phyloP scores from a whole-genome alignment of 2,329 filamentous ascomycete species.

The Phoma sp. region DNA sequence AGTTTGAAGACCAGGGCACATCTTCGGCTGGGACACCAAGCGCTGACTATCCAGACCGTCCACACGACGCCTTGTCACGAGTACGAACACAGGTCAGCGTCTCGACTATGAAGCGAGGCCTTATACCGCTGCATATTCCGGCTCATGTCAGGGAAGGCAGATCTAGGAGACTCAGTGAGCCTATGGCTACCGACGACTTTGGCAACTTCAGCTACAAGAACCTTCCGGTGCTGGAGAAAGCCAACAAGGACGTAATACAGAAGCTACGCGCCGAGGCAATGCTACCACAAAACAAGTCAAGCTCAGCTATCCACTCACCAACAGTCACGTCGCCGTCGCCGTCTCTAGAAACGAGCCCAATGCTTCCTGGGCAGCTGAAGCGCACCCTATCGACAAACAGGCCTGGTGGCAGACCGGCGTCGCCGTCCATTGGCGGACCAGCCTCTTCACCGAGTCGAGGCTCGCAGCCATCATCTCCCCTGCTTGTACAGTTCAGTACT shows the following conservation, averaged over 20 bases:
- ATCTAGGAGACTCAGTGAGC: conserved; percentile 87
- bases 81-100: conserved; percentile 82
- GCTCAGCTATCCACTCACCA: conserved; percentile 50
- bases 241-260: conserved; percentile 98
- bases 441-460: conserved; percentile 87
- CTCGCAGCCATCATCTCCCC: conserved; percentile 83
- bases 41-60: conserved; percentile 83
- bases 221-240: conserved; percentile 91
- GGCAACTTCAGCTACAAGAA: conserved; percentile 98
- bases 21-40: conserved; percentile 73
- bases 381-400: conserved; percentile 84
- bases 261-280: conserved; percentile 92
- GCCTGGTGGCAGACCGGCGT: conserved; percentile 73
- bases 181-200: conserved; percentile 88
- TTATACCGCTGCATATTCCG: conserved; percentile 96
- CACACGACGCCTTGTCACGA: conserved; percentile 90
- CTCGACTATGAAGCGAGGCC: conserved; percentile 82
- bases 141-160: conserved; percentile 93
- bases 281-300: conserved; percentile 65
- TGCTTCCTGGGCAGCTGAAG: conserved; percentile 79
- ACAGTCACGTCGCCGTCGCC: conserved; percentile 62
- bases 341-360: conserved; percentile 82
- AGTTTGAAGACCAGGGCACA: conserved; percentile 87
- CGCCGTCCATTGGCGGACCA: conserved; percentile 80
- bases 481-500: conserved; percentile 96